These are phyloP conservation scores for Colletotrichum sp. DNA, from an alignment of 2,329 filamentous ascomycete genomes.

Conservation along the genomic window DNA sequence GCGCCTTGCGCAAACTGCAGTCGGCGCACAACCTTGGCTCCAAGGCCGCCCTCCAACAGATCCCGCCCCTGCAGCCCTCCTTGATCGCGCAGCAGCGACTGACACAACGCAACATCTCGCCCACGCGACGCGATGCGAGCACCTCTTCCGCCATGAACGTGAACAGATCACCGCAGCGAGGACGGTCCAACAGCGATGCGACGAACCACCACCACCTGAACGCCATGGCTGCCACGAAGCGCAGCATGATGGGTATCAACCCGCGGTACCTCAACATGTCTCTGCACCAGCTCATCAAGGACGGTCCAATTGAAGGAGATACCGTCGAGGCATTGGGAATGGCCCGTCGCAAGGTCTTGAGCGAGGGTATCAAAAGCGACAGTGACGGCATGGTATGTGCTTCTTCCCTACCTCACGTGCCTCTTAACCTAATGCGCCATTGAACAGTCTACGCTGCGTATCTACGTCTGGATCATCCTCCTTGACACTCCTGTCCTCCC, in stretches of 20 bases:
- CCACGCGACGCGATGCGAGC: conserved; percentile 20
- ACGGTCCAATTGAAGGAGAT: conserved; percentile 78
- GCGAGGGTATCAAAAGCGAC: conserved; percentile 78
- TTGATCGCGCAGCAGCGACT: conserved; percentile 69
- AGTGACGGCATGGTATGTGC: conserved; percentile 76
- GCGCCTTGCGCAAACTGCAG: conserved; percentile 74
- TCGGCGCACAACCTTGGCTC: conserved; percentile 74
- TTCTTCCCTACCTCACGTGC: not conserved
- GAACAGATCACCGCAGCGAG: conserved; percentile 58
- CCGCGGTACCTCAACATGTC: conserved; percentile 59
- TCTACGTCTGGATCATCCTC: conserved; percentile 95
- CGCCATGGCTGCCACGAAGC: conserved; percentile 38
- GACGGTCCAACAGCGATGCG: conserved; percentile 77
- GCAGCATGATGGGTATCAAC: conserved; percentile 35
- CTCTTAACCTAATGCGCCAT: not conserved
- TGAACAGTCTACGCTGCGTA: conserved; percentile 81
- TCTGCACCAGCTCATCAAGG: conserved; percentile 78
- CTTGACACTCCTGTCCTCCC: conserved; percentile 85
- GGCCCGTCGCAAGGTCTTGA: conserved; percentile 74
- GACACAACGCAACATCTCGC: conserved; percentile 39
- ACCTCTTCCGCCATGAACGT: conserved; percentile 23
- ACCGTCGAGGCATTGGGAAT: conserved; percentile 67
- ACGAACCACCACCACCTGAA: conserved; percentile 46
- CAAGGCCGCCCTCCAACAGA: conserved; percentile 50
- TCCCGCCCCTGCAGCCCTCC: conserved; percentile 40